Percentiles rank a stretch among this genome's conserved stretches.
Conservation (phyloP, 305 asterid genomes). For the Stenogyne calaminthoides region DNA sequence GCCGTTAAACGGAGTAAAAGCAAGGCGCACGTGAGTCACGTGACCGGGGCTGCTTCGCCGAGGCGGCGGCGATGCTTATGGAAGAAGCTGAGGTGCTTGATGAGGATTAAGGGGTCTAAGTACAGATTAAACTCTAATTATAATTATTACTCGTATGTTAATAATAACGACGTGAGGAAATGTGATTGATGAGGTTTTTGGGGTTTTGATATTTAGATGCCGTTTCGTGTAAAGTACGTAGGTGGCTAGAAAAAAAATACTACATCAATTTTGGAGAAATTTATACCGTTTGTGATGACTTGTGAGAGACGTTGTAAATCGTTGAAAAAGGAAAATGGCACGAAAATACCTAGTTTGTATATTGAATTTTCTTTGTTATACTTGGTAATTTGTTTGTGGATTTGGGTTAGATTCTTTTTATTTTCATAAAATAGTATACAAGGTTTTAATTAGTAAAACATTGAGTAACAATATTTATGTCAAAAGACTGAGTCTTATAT, state of each 20-base stretch:
- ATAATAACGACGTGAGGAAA: conserved; percentile 32
- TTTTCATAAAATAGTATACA: too few relatives aligned
- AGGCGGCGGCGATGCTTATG: conserved; percentile 72
- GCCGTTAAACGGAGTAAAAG: conserved; percentile 63
- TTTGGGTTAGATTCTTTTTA: not conserved
- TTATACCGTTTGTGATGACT: not conserved
- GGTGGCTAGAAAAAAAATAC: conserved; percentile 18
- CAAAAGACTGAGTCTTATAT: too few relatives aligned
- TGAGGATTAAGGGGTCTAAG: conserved; percentile 65
- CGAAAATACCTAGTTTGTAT: conserved; percentile 19
- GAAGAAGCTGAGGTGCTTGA: conserved; percentile 56
- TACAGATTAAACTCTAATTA: conserved; percentile 58
- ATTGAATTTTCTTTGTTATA: not conserved
- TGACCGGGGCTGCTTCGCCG: conserved; percentile 37
- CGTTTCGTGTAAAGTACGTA: conserved; percentile 22
- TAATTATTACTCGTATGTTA: conserved; percentile 61
- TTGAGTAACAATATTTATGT: too few relatives aligned
- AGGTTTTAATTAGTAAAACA: too few relatives aligned
- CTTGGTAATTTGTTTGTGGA: not conserved
- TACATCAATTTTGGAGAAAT: conserved; percentile 31
- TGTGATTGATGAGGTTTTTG: conserved; percentile 25
- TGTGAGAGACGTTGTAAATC: conserved; percentile 10
- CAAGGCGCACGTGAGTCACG: conserved; percentile 42
- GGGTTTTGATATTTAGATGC: conserved; percentile 9
- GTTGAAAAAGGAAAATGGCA: not conserved